A percentile compares a stretch with the other conserved stretches of the same genome.
Evolutionary conservation across 129 eudicot genomes (phyloP).

Genomic region (Kitagawia praeruptora): DNA sequence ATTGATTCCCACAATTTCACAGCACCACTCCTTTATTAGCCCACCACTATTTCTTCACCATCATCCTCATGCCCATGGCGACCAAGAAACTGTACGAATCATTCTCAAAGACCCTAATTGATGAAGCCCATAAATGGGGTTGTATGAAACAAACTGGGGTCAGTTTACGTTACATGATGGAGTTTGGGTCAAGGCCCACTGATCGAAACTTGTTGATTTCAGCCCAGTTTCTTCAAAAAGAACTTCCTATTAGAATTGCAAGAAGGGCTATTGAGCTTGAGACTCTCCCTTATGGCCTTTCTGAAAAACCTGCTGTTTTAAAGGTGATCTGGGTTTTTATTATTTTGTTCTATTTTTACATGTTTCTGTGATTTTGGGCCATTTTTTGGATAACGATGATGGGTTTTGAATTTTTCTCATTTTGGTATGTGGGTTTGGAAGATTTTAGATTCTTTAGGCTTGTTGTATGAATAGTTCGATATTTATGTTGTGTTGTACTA

Average conservation of each 20-base stretch:
- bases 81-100: slow-evolving; percentile 44
- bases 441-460: background rate
- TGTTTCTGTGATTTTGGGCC: background rate
- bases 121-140: slow-evolving; percentile 84
- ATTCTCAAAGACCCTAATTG: slow-evolving; percentile 41
- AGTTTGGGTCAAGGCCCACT: slow-evolving; percentile 73
- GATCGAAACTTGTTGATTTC: slow-evolving; percentile 55
- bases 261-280: slow-evolving; percentile 78
- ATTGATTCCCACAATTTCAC: background rate
- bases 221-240: slow-evolving; percentile 90
- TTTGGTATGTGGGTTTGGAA: background rate
- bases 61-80: slow-evolving; percentile 39
- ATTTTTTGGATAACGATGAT: background rate
- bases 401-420: background rate
- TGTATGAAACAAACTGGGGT: slow-evolving; percentile 86
- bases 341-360: background rate
- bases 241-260: slow-evolving; percentile 79
- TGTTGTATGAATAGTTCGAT: background rate
- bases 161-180: slow-evolving; percentile 86
- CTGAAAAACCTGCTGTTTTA: slow-evolving; percentile 68
- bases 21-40: background rate
- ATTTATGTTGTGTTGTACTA: background rate
- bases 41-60: background rate
- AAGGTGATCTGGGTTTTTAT: slow-evolving; percentile 30
- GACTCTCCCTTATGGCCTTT: slow-evolving; percentile 78